phyloP scores from a whole-genome alignment of 352 stramenopile genomes.

The Pythium myriotylum region DNA sequence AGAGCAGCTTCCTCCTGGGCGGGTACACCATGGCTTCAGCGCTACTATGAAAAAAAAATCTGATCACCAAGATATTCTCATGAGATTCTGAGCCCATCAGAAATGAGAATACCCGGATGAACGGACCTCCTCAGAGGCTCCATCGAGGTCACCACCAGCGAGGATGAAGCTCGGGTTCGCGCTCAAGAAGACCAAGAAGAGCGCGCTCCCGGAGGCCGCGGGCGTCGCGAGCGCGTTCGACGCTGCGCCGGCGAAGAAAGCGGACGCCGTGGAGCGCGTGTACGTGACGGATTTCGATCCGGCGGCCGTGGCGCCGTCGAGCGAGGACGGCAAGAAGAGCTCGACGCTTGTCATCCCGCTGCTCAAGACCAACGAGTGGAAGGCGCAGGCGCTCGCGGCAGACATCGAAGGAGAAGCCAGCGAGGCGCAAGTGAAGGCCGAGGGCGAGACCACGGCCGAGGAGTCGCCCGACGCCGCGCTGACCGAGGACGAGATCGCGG shows the following conservation, averaged over 20 bases:
- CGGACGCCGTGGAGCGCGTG: conserved; percentile 41
- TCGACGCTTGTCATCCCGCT: conserved; percentile 69
- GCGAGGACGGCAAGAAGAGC: conserved; percentile 29
- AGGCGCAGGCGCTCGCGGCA: not conserved
- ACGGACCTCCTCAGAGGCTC: too few species aligned
- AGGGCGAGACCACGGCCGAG: not conserved
- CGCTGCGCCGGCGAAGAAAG: conserved; percentile 7
- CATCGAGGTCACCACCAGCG: not conserved
- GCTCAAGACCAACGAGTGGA: conserved; percentile 66
- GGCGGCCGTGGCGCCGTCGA: conserved; percentile 33
- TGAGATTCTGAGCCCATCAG: too few species aligned
- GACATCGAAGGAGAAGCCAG: not conserved
- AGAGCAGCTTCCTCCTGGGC: too few species aligned
- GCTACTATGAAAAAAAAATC: too few species aligned
- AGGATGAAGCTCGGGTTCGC: conserved; percentile 71
- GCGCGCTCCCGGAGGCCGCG: conserved; percentile 20
- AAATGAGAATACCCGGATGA: too few species aligned
- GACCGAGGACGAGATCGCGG: conserved; percentile 45
- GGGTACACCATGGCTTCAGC: too few species aligned
- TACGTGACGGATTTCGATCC: conserved; percentile 82
- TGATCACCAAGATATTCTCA: too few species aligned
- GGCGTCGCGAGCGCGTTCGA: conserved; percentile 31
- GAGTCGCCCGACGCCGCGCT: conserved; percentile 1
- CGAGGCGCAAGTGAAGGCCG: not conserved
- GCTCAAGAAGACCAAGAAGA: conserved; percentile 76